These are phyloP conservation scores for Vanilla planifolia DNA, from an alignment of 106 monocot genomes.

Conservation along the genomic window DNA sequence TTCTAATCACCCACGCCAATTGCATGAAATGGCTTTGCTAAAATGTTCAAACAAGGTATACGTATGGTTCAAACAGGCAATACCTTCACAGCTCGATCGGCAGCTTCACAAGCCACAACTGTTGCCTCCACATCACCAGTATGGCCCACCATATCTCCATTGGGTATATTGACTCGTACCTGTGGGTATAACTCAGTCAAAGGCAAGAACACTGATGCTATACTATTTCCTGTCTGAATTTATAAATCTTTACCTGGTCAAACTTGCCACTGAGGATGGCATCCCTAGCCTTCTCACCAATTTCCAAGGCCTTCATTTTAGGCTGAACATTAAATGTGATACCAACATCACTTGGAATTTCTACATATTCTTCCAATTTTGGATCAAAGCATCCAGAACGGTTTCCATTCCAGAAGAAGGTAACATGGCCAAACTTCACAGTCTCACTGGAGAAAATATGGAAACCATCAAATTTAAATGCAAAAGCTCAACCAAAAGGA, in stretches of 20 bases:
- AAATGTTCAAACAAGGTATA: too few relatives aligned
- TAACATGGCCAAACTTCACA: conserved; percentile 91
- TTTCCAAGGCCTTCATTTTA: conserved; percentile 84
- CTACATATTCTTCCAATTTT: conserved; percentile 75
- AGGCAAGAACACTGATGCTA: neutral
- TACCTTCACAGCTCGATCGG: conserved; percentile 84
- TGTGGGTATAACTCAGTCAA: neutral
- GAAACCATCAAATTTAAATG: too few relatives aligned
- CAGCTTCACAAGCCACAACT: conserved; percentile 66
- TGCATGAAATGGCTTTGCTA: too few relatives aligned
- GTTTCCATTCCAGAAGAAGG: conserved; percentile 96
- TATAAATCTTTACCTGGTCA: conserved; percentile 36
- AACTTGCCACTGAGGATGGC: conserved; percentile 78
- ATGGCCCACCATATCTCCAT: conserved; percentile 92
- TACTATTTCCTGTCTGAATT: neutral
- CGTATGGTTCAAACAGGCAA: too few relatives aligned
- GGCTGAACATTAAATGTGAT: conserved; percentile 84
- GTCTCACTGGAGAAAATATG: too few relatives aligned
- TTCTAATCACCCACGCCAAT: too few relatives aligned
- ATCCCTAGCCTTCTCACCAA: conserved; percentile 71
- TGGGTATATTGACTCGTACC: conserved; percentile 71
- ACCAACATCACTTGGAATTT: conserved; percentile 79
- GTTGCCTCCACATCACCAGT: conserved; percentile 94
- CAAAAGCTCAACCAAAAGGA: too few relatives aligned
- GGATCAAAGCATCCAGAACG: conserved; percentile 77